Base-by-base conservation (phyloP, 768 basidiomycete genomes). In the Stropharia rugosoannulata region DNA sequence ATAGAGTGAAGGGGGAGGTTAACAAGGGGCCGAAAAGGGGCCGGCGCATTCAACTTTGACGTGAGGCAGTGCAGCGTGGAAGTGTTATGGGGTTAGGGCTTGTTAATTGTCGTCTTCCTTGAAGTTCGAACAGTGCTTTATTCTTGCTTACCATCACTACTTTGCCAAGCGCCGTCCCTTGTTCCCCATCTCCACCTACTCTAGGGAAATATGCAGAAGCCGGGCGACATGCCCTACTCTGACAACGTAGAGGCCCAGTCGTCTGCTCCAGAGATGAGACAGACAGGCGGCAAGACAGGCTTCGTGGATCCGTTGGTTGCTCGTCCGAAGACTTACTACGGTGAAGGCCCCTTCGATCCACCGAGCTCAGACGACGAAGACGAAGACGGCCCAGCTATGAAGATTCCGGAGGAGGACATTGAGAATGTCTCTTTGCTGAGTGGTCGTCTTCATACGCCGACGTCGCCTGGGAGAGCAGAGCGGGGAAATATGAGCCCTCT, bases 341-440 rank as follows among this genome's bases (percentile, higher is more conserved):
- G 80, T 29, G 89, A 91, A 16, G 89, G 90, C 0, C 78, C 83
- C 0, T 93, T 91, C 63, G 87, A 90, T 60, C 79, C 86, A 18
- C 87, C 89, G 6, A 89, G 87, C 63, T 90, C 89, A n/a, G 86
- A 86, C 46, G 87, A 87, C n/a, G 88, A 86, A 54, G 79, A 81
- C 25, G 75, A 76, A 54, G 80, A 75, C 7, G 72, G 84, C 16
- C 58, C 56, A 18, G 48, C 61, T n/a, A 58, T 59, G n/a, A 59
- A 49, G 41, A 54, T 51, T 19, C 57, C 58, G 38, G 63, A 63
- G 5, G 63, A 64, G 6, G 64, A 66, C 13, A 51, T 55, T 6
- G 66, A 68, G 44, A 65, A 47, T 10, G 51, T 58, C 32, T 60
- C 61, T 8, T 46, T 66, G 7, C 59, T 68, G 5, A 64, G 55